Evolutionary conservation across 73 alveolate genomes (phyloP), one percentile per base, ranked within the genome.

Genomic region (Uronychia binucleata): DNA sequence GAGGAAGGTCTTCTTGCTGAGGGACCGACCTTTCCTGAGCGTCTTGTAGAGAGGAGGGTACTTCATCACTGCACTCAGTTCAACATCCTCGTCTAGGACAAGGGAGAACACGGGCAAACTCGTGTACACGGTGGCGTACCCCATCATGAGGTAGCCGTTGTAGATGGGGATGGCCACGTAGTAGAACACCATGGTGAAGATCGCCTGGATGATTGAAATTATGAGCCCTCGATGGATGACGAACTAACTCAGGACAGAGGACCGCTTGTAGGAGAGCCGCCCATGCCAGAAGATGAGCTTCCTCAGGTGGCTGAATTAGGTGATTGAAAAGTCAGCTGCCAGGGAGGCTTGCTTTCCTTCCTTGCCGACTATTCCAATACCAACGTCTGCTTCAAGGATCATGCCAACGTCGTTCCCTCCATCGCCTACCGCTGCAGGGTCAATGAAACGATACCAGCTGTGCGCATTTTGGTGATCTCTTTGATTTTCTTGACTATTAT

Each of bases 171-270:
- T 97, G 11, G 99, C 98, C 74, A 94, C 97, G 86, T 87, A 98
- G 88, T 94, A 97, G 86, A 97, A 98, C 31, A 96, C 90, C 14
- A 92, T 77, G 14, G 99, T 86, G 88, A 98, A 98, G 77, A 98
- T 88, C 28, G 98, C 97, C 84, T 98, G 95, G 57, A 96, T 97
- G 28, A 95, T 79, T 58, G 99, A 90, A 31, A 98, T 97, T 84
- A 98, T 97, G 60, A 98, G 91, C 26, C 99, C 99, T 89, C 99
- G 81, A 80, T 98, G 99, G 86, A 98, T 97, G 26, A 98, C 99
- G 92, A 98, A 98, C 81, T 96, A 93, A 78, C 94, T 83, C 33
- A 95, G 77, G 30, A 88, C 90, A 25, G 98, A 94, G 34, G 95
- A 85, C 78, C 97, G 89, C 67, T 81, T 86, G 77, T 92, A 89